These are phyloP conservation scores for Pyronema domesticum DNA, from an alignment of 495 filamentous ascomycete species.

Conservation along the genomic window DNA sequence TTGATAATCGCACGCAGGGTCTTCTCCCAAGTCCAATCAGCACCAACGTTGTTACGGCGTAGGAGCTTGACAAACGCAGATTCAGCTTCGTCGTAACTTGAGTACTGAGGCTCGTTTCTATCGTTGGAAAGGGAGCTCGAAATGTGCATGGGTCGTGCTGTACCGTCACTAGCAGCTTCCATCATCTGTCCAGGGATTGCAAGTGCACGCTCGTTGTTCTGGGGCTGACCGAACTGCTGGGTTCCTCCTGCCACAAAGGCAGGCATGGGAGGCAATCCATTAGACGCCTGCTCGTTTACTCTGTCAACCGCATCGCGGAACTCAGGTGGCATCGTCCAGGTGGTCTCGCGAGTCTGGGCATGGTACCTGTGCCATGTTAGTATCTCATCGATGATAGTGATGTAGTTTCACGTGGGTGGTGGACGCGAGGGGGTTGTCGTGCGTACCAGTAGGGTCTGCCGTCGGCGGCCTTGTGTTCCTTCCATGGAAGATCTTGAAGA, in stretches of 20 bases:
- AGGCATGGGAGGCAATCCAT: neutral
- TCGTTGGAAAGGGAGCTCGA: slow-evolving; percentile 19
- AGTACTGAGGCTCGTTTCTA: slow-evolving; percentile 65
- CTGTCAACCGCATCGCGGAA: slow-evolving; percentile 53
- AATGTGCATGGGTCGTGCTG: slow-evolving; percentile 17
- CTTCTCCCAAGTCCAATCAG: slow-evolving; percentile 86
- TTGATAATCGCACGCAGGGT: slow-evolving; percentile 76
- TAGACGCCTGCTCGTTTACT: slow-evolving; percentile 21
- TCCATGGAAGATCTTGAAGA: slow-evolving; percentile 72
- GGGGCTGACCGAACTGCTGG: slow-evolving; percentile 16
- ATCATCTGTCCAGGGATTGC: slow-evolving; percentile 21
- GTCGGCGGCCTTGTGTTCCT: slow-evolving; percentile 70
- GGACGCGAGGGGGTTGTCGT: neutral
- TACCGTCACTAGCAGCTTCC: slow-evolving; percentile 13
- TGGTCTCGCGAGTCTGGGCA: slow-evolving; percentile 74
- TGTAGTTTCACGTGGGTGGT: no score
- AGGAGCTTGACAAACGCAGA: slow-evolving; percentile 85
- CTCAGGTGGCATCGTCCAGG: slow-evolving; percentile 82
- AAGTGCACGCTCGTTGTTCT: slow-evolving; percentile 24
- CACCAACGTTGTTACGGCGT: slow-evolving; percentile 63
- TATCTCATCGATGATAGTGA: neutral
- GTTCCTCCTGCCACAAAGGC: slow-evolving; percentile 23
- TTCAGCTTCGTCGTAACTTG: slow-evolving; percentile 76
- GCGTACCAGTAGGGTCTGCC: slow-evolving; percentile 75
- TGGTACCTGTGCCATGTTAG: slow-evolving; percentile 36